phyloP scores from a whole-genome alignment of 345 rosid species.

The Salix purpurea region DNA sequence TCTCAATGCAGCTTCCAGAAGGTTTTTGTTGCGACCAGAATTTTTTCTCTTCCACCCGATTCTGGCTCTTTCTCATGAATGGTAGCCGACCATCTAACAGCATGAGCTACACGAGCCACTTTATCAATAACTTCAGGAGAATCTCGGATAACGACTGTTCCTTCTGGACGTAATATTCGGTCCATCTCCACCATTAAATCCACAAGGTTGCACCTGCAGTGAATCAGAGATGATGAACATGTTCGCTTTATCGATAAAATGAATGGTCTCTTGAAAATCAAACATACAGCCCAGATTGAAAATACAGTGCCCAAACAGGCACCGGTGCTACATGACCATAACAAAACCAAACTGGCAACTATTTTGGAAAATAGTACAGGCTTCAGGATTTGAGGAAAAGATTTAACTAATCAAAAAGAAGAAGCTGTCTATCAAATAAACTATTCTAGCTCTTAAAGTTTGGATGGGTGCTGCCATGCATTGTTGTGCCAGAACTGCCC shows the following conservation, averaged over 20 bases:
- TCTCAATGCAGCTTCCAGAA: conserved; percentile 57
- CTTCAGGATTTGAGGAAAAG: no score
- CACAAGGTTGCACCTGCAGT: conserved; percentile 76
- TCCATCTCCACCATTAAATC: conserved; percentile 95
- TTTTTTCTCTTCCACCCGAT: conserved; percentile 63
- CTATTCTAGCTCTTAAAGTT: no score
- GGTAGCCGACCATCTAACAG: conserved; percentile 64
- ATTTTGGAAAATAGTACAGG: no score
- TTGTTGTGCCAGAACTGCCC: no score
- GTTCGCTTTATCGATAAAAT: background rate
- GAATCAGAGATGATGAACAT: background rate
- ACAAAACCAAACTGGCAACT: no score
- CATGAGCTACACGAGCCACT: conserved; percentile 58
- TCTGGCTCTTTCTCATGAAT: conserved; percentile 69
- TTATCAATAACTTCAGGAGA: conserved; percentile 77
- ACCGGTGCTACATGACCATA: no score
- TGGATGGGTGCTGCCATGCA: no score
- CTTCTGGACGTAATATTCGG: conserved; percentile 82
- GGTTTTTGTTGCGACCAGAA: conserved; percentile 67
- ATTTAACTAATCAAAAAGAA: no score
- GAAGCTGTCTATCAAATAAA: no score
- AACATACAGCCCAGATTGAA: no score
- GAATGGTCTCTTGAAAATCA: background rate
- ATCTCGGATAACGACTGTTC: conserved; percentile 71
- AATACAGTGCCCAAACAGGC: no score